phyloP scores from a whole-genome alignment of 225 moss, liverwort and hornwort species.

The Physcomitrium patens region DNA sequence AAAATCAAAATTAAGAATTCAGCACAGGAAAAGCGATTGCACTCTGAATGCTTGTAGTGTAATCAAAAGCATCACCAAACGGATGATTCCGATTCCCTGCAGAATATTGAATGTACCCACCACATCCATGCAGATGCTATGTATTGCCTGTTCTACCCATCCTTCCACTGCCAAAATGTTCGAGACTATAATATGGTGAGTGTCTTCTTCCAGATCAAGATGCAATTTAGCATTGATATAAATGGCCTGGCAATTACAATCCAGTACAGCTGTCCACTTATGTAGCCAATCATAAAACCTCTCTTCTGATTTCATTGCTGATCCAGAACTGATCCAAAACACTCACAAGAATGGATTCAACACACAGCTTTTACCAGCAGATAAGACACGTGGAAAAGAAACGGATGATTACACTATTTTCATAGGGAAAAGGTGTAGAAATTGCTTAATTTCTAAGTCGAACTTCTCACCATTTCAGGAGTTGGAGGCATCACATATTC shows the following conservation, averaged over 20 bases:
- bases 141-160: neutral
- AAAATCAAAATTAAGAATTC: no score
- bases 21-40: no score
- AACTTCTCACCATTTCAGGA: slow-evolving; percentile 85
- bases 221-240: no score
- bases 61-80: no score
- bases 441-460: neutral
- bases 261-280: neutral
- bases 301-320: neutral
- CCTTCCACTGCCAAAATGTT: neutral
- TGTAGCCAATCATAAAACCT: neutral
- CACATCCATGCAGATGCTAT: no score
- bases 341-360: slow-evolving; percentile 2
- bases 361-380: neutral
- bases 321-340: neutral
- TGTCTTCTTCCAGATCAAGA: neutral
- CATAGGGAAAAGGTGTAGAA: neutral
- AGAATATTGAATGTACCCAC: no score
- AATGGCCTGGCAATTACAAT: slow-evolving; percentile 2
- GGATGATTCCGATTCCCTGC: no score
- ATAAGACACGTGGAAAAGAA: neutral
- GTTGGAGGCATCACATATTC: slow-evolving; percentile 99
- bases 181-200: neutral
- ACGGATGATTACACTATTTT: neutral
- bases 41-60: no score